Evolutionary conservation across 176 grass and related monocot genomes (phyloP), one percentile per base, ranked within the genome.

Genomic region (Oryza australiensis): DNA sequence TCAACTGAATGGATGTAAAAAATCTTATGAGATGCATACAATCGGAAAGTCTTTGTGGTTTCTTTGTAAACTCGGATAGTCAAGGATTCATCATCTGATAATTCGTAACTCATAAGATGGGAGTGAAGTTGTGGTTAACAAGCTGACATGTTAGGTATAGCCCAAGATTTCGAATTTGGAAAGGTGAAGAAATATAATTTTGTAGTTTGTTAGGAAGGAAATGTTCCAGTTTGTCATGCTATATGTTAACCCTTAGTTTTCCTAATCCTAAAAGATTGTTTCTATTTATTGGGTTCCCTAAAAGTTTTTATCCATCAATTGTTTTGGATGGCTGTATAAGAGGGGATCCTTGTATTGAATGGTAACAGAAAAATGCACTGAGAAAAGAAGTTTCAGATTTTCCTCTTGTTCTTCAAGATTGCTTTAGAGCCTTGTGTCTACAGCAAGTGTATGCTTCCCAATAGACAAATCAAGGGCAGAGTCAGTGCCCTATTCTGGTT

Each of bases 61-160:
- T 30, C 33, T 62, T 30, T 72, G 3, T 7, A 10, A 72, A 62
- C 35, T 72, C 27, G 32, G 16, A 20, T 53, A 5, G 5, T 53
- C 34, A 42, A 62, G 24, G 33, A 71, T 72, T 42, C 41, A 11
- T 59, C 60, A 11, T 59, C 60, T 62, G 35, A 72, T 62, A 62
- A 30, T 16, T 40, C 3, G 24, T 41, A 70, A 70, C 68, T 26
- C 33, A 34, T 15, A 70, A 16, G 23, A 40, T 62, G 15, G 23
- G 48, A 81, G 48, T 24, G 59, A 80, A 68, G 23, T 35, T 69
- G 78, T 55, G 30, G 43, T 35, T 48, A 66, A 46, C 26, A 48
- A 32, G 40, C 40, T 51, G 12, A 11, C 26, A 41, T 64, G 8
- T 26, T 35, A 15, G 40, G 15, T 70, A 60, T 71, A 26, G 1